These are phyloP conservation scores for Funneliformis mosseae DNA, from an alignment of 192 early-diverging fungal species.

Conservation along the genomic window DNA sequence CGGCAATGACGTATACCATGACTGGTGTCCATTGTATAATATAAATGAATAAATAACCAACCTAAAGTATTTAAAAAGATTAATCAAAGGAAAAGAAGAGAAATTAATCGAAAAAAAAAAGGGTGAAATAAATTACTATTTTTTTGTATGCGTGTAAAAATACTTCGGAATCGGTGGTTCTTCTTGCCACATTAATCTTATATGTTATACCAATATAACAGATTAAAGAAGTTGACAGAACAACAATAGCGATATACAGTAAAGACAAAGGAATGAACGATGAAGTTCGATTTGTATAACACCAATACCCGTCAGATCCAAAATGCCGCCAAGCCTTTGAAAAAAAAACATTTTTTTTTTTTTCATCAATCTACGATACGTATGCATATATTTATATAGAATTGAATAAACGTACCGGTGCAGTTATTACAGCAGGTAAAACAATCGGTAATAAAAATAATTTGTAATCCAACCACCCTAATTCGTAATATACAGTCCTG, in stretches of 20 bases:
- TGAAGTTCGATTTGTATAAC: neutral
- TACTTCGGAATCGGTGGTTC: neutral
- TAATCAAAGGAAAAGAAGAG: neutral
- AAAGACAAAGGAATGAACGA: neutral
- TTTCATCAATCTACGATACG: neutral
- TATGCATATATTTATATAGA: too few relatives aligned
- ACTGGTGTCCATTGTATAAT: neutral
- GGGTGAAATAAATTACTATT: neutral
- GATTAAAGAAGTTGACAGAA: neutral
- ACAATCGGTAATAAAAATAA: neutral
- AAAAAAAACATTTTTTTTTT: neutral
- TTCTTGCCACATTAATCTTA: neutral
- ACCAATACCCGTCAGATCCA: neutral
- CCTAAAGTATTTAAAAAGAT: neutral
- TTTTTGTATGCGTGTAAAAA: neutral
- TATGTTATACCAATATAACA: constrained; percentile 5
- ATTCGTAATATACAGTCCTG: neutral
- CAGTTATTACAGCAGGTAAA: neutral
- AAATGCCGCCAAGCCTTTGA: neutral
- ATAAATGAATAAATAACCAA: neutral
- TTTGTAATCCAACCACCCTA: neutral
- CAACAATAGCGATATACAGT: neutral
- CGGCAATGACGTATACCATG: neutral
- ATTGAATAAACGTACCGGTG: neutral
- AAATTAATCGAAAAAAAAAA: neutral